Evolutionary conservation across 352 stramenopile genomes (phyloP), one percentile per base, ranked within the genome.

Genomic region (Phytopythium oedochilum): DNA sequence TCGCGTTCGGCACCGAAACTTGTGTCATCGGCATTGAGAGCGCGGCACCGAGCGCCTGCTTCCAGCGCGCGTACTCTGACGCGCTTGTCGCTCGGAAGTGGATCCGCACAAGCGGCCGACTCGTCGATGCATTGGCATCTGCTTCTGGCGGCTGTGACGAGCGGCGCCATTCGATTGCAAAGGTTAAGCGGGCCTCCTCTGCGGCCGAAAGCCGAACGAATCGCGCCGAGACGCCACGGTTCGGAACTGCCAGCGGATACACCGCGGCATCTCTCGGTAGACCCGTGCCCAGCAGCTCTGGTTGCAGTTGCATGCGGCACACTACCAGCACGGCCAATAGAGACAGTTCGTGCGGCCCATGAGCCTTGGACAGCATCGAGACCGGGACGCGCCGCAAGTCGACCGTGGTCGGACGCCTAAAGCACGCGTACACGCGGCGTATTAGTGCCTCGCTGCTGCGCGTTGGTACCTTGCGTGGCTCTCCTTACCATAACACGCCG

Each of bases 21-120:
- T 17, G 26, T 15, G 28, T 22, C 44, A 36, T 3, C 10, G 44
- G 44, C 17, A 26, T 51, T 2, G 26, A 25, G n/a, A 51, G 6
- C 20, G 44, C 44, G 1, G 18, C 44, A 18, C 44, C 44, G 22
- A 51, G 15, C 26, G 22, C 18, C 17, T 51, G 44, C 17, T 51
- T 51, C 44, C 44, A 51, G 4, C 26, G 44, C 17, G 44, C 44
- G 11, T 51, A 51, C 8, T 51, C 44, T 25, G 17, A 36, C 26
- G 44, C 44, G 26, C n/a, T 51, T 3, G 25, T 36, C n/a, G 44
- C 44, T 23, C 44, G 26, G 17, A 51, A 51, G 10, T 25, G 18
- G 7, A 51, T 2, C 10, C n/a, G 25, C n/a, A 25, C 6, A 15
- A 2, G 5, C 8, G 44, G 15, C 26, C 5, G 29, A 20, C n/a